Evolutionary conservation across 1,284 basidiomycete genomes (phyloP), one percentile per base, ranked within the genome.

Genomic region (Pulchroboletus neoregius): DNA sequence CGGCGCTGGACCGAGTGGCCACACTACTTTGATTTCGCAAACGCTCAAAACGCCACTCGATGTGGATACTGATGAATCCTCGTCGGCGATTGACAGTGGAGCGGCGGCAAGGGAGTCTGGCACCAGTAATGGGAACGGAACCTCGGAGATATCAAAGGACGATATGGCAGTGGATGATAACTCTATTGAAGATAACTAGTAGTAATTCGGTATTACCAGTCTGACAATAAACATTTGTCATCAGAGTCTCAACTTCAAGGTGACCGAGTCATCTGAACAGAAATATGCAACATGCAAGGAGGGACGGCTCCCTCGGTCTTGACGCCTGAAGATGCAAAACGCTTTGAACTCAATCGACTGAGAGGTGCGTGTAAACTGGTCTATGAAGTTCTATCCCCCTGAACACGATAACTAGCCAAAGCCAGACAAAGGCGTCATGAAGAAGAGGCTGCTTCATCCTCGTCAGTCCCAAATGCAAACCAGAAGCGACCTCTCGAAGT

Each of bases 1-100:
- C 52, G 82, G 84, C 15, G 82, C 82, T 24, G 84, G 85, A 7
- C 85, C 85, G 4, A 87, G 84, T 60, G 82, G 78, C 5, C 76
- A 84, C 50, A 79, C 75, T 10, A 80, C 79, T 2, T 72, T 68
- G 45, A 56, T 64, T 35, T 62, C 65, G 16, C 66, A 66, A 24
- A 50, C 60, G 8, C 49, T 62, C n/a, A 63, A 76, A 43, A 69
- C 77, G 36, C 59, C 77, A 32, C 71, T 73, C 4, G 61, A 58
- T 6, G 75, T 76, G 76, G 76, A 78, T n/a, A 61, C 75, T 5
- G 57, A 63, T 12, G 76, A 76, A 49, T 67, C 66, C 10, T 66
- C 69, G 7, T 55, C 63, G 9, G 50, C 58, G 53, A 46, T 40
- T 36, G 55, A 56, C 45, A 60, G 47, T 55, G 70, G 49, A 16